A percentile compares a stretch with the other conserved stretches of the same genome.
These are phyloP conservation scores for Grosmannia clavigera DNA, from an alignment of 2,329 filamentous ascomycete species.

Conservation along the genomic window DNA sequence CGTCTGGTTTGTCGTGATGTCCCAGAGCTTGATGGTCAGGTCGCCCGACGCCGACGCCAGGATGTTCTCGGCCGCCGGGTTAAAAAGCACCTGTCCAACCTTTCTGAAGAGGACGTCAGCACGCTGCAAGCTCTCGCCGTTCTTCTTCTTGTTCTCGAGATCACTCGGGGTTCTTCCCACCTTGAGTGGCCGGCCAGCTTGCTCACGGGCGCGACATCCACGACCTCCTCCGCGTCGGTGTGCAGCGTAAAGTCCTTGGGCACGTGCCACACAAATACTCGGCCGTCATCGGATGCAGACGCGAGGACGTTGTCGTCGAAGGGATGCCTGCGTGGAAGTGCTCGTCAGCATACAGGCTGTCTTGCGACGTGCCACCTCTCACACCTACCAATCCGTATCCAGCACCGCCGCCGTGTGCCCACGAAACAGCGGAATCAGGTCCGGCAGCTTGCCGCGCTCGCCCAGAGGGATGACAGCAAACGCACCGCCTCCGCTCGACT, in stretches of 20 bases:
- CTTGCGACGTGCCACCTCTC: background rate
- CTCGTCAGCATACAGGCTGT: background rate
- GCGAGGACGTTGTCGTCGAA: constrained; percentile 91
- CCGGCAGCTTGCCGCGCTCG: constrained; percentile 82
- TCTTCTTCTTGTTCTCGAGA: background rate
- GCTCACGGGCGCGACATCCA: constrained; percentile 67
- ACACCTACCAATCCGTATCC: constrained; percentile 80
- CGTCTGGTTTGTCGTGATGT: constrained; percentile 66
- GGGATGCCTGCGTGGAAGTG: constrained; percentile 54
- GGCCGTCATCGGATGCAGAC: constrained; percentile 91
- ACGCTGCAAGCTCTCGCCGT: background rate
- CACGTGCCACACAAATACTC: constrained; percentile 94
- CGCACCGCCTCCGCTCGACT: constrained; percentile 86
- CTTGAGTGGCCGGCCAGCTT: constrained; percentile 80
- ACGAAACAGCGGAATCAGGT: constrained; percentile 87
- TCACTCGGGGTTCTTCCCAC: constrained; percentile 29
- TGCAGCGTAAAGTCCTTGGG: constrained; percentile 76
- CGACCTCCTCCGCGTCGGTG: constrained; percentile 71
- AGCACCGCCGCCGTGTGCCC: constrained; percentile 92
- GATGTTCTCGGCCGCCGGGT: constrained; percentile 89
- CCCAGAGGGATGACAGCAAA: constrained; percentile 90
- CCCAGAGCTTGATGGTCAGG: constrained; percentile 92
- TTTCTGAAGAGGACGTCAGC: constrained; percentile 47
- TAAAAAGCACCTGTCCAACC: constrained; percentile 95
- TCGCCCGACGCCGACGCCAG: constrained; percentile 92